Conservation (phyloP, 345 rosid genomes). For the Murraya paniculata region DNA sequence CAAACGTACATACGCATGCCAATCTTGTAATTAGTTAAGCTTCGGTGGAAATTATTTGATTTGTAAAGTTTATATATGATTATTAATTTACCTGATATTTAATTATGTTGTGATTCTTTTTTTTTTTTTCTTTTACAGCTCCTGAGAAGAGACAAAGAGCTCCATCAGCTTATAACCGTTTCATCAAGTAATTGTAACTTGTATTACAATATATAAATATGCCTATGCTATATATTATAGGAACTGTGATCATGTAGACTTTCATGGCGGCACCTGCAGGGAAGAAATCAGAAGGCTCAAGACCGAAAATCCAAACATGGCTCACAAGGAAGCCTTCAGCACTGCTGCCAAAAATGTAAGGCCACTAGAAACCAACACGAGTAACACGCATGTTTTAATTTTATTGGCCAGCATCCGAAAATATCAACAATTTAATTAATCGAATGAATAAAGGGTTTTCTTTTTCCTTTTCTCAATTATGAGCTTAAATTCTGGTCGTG, state of each 20-base stretch:
- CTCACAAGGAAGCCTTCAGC: constrained; percentile 97
- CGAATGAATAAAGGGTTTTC: neutral
- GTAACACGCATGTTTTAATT: neutral
- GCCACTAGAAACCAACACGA: neutral
- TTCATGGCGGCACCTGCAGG: constrained; percentile 35
- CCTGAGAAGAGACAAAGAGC: constrained; percentile 98
- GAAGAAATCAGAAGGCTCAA: constrained; percentile 98
- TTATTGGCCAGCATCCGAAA: neutral
- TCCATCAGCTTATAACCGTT: constrained; percentile 91
- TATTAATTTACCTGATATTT: neutral
- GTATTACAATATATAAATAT: neutral
- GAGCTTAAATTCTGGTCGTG: constrained; percentile 1
- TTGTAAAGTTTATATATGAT: neutral
- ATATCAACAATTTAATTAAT: neutral
- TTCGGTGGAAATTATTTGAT: neutral
- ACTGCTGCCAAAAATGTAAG: constrained; percentile 92
- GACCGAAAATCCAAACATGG: constrained; percentile 85
- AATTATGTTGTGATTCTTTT: constrained; percentile 2
- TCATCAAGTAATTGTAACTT: constrained; percentile 70
- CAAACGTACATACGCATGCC: constrained; percentile 54
- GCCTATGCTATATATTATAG: neutral
- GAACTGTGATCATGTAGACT: neutral
- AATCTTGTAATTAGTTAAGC: neutral
- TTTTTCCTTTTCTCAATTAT: constrained; percentile 3
- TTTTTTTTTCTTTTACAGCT: constrained; percentile 46